Conservation (phyloP, 345 rosid species). For the sweet orange (Citrus sinensis) region DNA sequence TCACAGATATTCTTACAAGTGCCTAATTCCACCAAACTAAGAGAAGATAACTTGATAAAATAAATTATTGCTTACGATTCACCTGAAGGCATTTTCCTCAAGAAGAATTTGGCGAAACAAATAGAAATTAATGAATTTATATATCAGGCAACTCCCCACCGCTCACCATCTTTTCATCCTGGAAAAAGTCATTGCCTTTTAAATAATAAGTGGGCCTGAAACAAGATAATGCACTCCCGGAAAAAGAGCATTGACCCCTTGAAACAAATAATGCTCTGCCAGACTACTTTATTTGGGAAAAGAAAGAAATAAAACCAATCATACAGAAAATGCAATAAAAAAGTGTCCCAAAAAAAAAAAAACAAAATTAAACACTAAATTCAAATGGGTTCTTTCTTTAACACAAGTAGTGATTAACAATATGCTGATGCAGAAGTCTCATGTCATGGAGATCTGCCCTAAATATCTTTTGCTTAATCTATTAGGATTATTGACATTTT, state of each 20-base stretch:
- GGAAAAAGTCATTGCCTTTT: background rate
- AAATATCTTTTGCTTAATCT: conserved; percentile 1
- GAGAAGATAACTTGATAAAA: background rate
- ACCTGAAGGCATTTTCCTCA: background rate
- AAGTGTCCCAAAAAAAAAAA: background rate
- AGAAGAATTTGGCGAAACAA: background rate
- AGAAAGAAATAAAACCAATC: background rate
- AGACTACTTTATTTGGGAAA: background rate
- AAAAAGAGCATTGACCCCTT: background rate
- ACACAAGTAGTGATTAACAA: conserved; percentile 7
- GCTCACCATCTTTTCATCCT: background rate
- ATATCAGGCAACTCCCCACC: background rate
- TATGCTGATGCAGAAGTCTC: conserved; percentile 6
- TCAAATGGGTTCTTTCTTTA: background rate
- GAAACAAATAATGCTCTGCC: background rate
- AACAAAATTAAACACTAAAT: background rate
- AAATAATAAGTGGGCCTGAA: background rate
- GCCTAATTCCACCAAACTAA: background rate
- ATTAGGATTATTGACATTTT: conserved; percentile 6
- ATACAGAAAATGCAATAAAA: background rate
- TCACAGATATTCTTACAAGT: background rate
- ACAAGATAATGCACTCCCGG: background rate
- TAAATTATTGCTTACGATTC: background rate
- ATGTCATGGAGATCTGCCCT: conserved; percentile 9
- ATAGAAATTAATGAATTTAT: background rate